Base-by-base conservation (phyloP, 371 early-diverging fungal genomes). In the Actinomortierella ambigua region DNA sequence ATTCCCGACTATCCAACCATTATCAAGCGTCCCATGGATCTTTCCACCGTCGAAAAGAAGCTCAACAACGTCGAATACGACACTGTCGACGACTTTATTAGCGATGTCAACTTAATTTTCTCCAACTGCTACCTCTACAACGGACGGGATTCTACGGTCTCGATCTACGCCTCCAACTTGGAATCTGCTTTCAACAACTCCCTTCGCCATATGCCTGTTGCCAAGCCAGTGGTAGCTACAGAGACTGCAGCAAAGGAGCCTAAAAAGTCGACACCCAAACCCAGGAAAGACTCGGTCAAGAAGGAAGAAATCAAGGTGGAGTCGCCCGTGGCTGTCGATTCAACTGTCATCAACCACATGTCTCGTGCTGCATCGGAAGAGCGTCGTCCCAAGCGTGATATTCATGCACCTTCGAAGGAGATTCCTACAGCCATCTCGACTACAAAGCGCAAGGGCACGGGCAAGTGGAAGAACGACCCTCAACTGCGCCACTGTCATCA, bases 11-110 rank as follows among this genome's bases (percentile, higher is more conserved):
- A 99, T 78, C 90, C 89, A 23, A 86, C 88, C 15, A 88, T 94
- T 60, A 89, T 99, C 75, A 96, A 95, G 76, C 68, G 85, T 23
- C 99, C 99, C 0, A 99, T 99, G 98, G 99, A 99, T 70, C 79
- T 99, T 7, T 88, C 91, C 11, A 99, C 99, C 0, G 90, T 98
- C 18, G 93, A 93, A 64, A 79, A 80, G 52, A 96, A 96, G 79
- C 76, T 99, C 13, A 92, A 91, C 53, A 55, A 65, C 17, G 81
- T 84, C 26, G 83, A 86, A 44, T 95, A 95, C 64, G 73, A 73
- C 17, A 78, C 61, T 28, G 84, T 87, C 1, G 80, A 84, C 26
- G 89, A 90, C 46, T 91, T 95, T 61, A 83, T 90, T 39, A 84
- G 80, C 42, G 95, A 95, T 68, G 79, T 93, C 47, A 82, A 88